Percentiles rank a stretch among this genome's conserved stretches.
These are phyloP conservation scores for Penicillium egyptiacum DNA, from an alignment of 495 filamentous ascomycete species.

Conservation along the genomic window DNA sequence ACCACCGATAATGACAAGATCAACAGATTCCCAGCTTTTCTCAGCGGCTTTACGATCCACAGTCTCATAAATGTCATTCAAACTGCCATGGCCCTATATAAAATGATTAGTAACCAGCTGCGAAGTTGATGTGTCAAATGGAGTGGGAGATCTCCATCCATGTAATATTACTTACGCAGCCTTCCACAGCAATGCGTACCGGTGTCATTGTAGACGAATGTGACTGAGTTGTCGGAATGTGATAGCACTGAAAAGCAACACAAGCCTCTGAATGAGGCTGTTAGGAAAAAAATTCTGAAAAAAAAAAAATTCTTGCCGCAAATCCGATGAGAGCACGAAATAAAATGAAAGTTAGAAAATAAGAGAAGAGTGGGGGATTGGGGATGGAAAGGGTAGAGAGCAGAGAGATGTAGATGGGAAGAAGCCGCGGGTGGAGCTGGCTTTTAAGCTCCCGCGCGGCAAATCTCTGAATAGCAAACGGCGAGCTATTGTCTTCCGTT, in stretches of 20 bases:
- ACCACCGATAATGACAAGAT: slow-evolving; percentile 84
- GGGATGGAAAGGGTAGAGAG: not conserved
- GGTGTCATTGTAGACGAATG: slow-evolving; percentile 1
- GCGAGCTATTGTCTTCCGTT: not conserved
- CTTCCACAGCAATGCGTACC: slow-evolving; percentile 15
- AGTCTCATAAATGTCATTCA: slow-evolving; percentile 85
- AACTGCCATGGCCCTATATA: slow-evolving; percentile 78
- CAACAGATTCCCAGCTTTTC: slow-evolving; percentile 73
- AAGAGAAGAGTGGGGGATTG: not conserved
- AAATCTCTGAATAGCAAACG: slow-evolving; percentile 10
- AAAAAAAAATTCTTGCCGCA: not conserved
- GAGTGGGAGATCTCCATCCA: not conserved
- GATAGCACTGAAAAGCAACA: not conserved
- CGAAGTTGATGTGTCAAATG: not conserved
- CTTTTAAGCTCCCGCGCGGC: slow-evolving; percentile 12
- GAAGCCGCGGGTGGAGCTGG: slow-evolving; percentile 9
- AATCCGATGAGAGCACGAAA: not conserved
- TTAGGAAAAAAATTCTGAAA: not conserved
- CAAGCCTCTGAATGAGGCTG: not conserved
- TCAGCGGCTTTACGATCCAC: slow-evolving; percentile 59
- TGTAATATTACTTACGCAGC: slow-evolving; percentile 16
- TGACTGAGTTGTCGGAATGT: not conserved
- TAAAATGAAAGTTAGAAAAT: not conserved
- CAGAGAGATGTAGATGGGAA: slow-evolving; percentile 16
- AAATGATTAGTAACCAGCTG: slow-evolving; percentile 14